Conservation (phyloP, 2,329 filamentous ascomycete genomes). For the Stachybotrys chartarum region DNA sequence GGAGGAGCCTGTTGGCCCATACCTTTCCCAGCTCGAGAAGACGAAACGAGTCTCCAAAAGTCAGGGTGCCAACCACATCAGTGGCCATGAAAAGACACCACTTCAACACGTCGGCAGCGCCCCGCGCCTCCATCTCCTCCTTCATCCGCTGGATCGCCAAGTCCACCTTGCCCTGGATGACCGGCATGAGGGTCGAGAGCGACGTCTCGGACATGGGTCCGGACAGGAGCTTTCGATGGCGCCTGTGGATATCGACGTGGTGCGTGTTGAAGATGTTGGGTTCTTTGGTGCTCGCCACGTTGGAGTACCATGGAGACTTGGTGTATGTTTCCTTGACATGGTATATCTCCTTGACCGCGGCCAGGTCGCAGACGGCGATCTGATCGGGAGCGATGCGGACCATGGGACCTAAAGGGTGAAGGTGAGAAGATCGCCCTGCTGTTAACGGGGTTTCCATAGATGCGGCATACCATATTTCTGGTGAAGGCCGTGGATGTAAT, state of each 20-base stretch:
- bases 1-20: constrained; percentile 2
- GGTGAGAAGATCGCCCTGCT: neutral
- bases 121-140: constrained; percentile 24
- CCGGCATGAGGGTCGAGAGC: neutral
- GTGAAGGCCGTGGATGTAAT: constrained; percentile 3
- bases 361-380: constrained; percentile 1
- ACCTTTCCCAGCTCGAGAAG: constrained; percentile 41
- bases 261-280: neutral
- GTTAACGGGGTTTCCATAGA: neutral
- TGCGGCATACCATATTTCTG: neutral
- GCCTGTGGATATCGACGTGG: neutral
- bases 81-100: constrained; percentile 46
- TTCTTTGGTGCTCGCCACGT: neutral
- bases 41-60: constrained; percentile 43
- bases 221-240: neutral
- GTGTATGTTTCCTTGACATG: constrained; percentile 1
- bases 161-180: neutral
- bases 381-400: constrained; percentile 2
- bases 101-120: constrained; percentile 36
- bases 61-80: constrained; percentile 42
- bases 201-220: neutral
- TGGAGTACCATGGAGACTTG: constrained; percentile 2
- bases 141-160: constrained; percentile 3
- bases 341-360: constrained; percentile 4
- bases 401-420: neutral